Base-by-base conservation (phyloP, 768 basidiomycete genomes). In the Tricholoma bakamatsutake region DNA sequence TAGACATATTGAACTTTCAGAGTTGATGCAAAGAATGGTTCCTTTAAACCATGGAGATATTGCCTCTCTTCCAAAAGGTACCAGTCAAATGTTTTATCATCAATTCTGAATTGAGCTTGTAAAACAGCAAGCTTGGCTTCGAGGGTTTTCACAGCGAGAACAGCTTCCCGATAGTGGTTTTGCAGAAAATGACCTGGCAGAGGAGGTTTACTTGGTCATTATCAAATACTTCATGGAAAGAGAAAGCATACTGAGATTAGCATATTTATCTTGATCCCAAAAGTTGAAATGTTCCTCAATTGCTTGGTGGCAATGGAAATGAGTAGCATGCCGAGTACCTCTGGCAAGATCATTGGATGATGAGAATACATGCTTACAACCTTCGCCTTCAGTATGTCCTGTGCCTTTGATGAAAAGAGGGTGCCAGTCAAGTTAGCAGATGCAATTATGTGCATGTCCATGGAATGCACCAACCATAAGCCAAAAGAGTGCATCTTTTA, bases 331-430 rank as follows among this genome's bases (percentile, higher is more conserved):
- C 8, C 57, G 48, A 43, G 59, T 59, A 12, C 49, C 31, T 21
- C 43, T 4, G 66, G 21, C 66, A 24, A 64, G 43, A 1, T 50
- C 55, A 49, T 68, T 68, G 5, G 62, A 60, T 27, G 49, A 39
- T 3, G 58, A 58, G 31, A 66, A 66, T 0, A 57, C 40, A n/a
- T 57, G 56, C 45, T 66, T 60, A 50, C 61, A 62, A 5, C 54
- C 56, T 51, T 67, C 61, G 5, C 59, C 50, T 39, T 39, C 8
- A 12, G 37, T 59, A 13, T 58, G 53, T 11, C 65, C 64, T 5
- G 48, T 49, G 6, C 65, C 65, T 35, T 53, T 28, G 2, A 54
- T 57, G 40, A 63, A 63, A 10, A 53, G 57, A 6, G 60, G 51
- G 31, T 59, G 65, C 39, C 58, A 55, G n/a, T 37, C 5, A 0